A percentile compares a stretch with the other conserved stretches of the same genome.
Evolutionary conservation across 2,329 filamentous ascomycete genomes (phyloP).

Genomic region (Aspergillus persii): DNA sequence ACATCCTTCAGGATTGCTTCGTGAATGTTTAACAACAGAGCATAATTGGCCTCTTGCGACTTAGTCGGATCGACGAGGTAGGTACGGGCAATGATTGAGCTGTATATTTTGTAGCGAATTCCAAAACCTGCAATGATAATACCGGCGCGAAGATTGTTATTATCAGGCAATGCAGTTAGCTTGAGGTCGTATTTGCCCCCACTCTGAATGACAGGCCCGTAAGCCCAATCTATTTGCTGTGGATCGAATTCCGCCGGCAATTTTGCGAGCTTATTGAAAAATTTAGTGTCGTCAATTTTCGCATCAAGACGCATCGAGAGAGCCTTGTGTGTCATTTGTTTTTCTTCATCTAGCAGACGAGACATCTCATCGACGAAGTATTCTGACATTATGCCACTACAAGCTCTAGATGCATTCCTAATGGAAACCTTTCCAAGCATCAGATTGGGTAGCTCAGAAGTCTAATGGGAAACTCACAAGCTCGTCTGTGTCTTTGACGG

Average conservation of each 20-base stretch:
- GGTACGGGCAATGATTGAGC: conserved; percentile 85
- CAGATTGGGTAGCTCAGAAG: background rate
- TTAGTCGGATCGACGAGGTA: conserved; percentile 98
- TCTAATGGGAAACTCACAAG: conserved; percentile 53
- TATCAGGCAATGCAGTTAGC: conserved; percentile 73
- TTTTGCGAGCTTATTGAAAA: conserved; percentile 82
- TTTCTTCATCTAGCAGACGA: conserved; percentile 89
- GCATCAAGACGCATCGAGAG: conserved; percentile 84
- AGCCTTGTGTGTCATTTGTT: conserved; percentile 88
- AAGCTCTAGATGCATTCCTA: conserved; percentile 89
- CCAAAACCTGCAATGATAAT: conserved; percentile 92
- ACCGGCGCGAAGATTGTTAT: conserved; percentile 81
- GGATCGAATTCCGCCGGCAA: conserved; percentile 84
- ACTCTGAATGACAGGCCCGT: conserved; percentile 88
- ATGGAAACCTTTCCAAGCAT: conserved; percentile 67
- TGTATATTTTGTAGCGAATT: conserved; percentile 93
- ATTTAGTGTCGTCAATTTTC: conserved; percentile 91
- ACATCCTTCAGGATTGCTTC: conserved; percentile 88
- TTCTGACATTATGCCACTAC: conserved; percentile 88
- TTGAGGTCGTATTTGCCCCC: conserved; percentile 93
- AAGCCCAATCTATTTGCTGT: conserved; percentile 87
- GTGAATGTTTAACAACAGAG: conserved; percentile 79
- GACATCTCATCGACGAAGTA: conserved; percentile 99
- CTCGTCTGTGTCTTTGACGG: conserved; percentile 93
- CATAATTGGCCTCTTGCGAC: conserved; percentile 91